phyloP scores from a whole-genome alignment of 2,329 filamentous ascomycete species.

The Alternaria sp. region DNA sequence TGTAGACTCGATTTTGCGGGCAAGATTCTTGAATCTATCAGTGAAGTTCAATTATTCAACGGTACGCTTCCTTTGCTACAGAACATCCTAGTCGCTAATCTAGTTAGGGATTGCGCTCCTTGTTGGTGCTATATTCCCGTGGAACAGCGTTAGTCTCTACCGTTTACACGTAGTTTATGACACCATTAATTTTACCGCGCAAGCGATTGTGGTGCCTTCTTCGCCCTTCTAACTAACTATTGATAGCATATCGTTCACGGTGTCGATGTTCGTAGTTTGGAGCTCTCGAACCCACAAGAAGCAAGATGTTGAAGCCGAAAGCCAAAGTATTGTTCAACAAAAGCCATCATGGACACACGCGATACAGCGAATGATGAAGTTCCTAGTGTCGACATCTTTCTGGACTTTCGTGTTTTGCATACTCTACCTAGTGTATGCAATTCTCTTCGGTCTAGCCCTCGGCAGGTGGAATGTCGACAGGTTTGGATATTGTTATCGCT shows the following conservation, averaged over 20 bases:
- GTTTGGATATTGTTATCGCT: not conserved
- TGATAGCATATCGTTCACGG: not conserved
- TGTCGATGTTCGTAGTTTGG: not conserved
- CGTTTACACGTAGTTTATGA: not conserved
- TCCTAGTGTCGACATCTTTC: not conserved
- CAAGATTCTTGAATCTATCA: not conserved
- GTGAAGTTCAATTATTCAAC: not conserved
- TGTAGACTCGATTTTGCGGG: not conserved
- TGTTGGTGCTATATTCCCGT: not conserved
- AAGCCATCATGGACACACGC: not conserved
- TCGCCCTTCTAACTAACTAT: not conserved
- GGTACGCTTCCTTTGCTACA: not conserved
- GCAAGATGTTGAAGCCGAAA: not conserved
- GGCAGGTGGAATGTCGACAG: not conserved
- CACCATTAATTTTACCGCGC: not conserved
- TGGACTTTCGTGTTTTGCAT: not conserved
- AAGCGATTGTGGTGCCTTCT: not conserved
- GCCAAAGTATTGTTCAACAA: too few species aligned
- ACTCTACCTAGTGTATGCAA: not conserved
- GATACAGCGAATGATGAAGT: not conserved
- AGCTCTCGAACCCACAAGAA: not conserved
- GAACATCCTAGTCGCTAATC: not conserved
- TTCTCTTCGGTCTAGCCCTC: not conserved
- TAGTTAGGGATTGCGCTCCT: not conserved
- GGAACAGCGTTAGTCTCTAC: not conserved